Evolutionary conservation across 2,329 filamentous ascomycete species (phyloP).

Genomic region (Verticillium nubilum): DNA sequence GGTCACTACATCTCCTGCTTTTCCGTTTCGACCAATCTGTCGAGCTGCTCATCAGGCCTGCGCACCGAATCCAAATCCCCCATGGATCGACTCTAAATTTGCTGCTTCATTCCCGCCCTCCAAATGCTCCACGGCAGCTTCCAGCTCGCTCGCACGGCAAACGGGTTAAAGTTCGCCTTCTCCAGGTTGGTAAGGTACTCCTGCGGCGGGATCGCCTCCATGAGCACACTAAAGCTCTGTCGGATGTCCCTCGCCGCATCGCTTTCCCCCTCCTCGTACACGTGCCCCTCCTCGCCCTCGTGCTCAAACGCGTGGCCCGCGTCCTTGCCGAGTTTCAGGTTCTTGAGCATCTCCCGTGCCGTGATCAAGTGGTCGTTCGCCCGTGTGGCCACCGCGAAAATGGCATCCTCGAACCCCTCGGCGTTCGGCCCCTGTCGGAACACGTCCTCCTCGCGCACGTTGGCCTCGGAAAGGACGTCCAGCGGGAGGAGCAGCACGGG

Average conservation of each 20-base stretch:
- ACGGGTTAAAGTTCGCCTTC: conserved; percentile 78
- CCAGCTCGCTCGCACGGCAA: conserved; percentile 66
- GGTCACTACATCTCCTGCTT: background rate
- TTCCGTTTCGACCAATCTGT: no score
- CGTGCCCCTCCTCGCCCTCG: conserved; percentile 65
- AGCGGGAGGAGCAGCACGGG: conserved; percentile 71
- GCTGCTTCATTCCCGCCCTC: conserved; percentile 43
- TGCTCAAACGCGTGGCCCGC: conserved; percentile 89
- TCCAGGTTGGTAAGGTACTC: conserved; percentile 77
- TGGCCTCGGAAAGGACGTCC: conserved; percentile 79
- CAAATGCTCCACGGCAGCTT: conserved; percentile 74
- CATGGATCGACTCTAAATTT: conserved; percentile 28
- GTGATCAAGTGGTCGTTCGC: conserved; percentile 96
- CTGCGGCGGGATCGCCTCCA: conserved; percentile 72
- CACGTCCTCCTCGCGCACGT: conserved; percentile 83
- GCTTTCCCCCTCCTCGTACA: conserved; percentile 33
- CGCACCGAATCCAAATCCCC: no score
- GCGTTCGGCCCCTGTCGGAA: conserved; percentile 76
- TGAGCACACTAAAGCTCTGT: conserved; percentile 69
- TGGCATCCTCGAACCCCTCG: conserved; percentile 75
- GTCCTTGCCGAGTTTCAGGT: conserved; percentile 65
- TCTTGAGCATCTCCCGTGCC: conserved; percentile 83
- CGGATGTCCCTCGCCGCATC: conserved; percentile 38
- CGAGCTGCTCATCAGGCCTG: background rate
- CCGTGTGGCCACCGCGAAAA: conserved; percentile 87